Percentiles rank a stretch among this genome's conserved stretches.
These are phyloP conservation scores for Sphagnum magellanicum DNA, from an alignment of 228 moss, liverwort and hornwort species.

Conservation along the genomic window DNA sequence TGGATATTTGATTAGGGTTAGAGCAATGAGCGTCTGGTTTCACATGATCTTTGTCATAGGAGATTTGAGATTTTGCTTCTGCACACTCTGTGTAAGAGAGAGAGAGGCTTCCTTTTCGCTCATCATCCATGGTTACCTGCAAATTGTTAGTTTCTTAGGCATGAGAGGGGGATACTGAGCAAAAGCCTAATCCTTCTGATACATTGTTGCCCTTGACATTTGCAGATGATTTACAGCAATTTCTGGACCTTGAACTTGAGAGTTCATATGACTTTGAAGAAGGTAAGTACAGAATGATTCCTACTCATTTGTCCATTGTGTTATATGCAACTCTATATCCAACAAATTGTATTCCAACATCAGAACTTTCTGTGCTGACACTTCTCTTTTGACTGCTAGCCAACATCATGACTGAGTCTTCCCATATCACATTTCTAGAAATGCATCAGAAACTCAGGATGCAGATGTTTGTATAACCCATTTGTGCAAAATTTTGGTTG, in stretches of 20 bases:
- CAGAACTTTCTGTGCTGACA: too few relatives aligned
- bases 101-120: background rate
- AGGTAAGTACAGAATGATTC: conserved; percentile 9
- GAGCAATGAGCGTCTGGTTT: too few relatives aligned
- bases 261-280: conserved; percentile 47
- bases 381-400: too few relatives aligned
- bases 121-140: background rate
- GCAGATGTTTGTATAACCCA: background rate
- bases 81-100: too few relatives aligned
- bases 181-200: conserved; percentile 8
- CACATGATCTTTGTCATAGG: too few relatives aligned
- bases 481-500: background rate
- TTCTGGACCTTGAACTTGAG: conserved; percentile 78
- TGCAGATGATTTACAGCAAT: conserved; percentile 71
- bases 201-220: background rate
- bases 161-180: background rate
- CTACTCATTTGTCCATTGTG: too few relatives aligned
- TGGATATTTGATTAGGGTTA: background rate
- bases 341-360: too few relatives aligned
- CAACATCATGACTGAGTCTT: background rate
- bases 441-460: background rate
- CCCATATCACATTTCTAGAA: background rate
- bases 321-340: too few relatives aligned
- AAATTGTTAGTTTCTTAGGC: background rate
- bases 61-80: too few relatives aligned